phyloP scores from a whole-genome alignment of 495 filamentous ascomycete genomes.

The Aspergillus nanangensis region DNA sequence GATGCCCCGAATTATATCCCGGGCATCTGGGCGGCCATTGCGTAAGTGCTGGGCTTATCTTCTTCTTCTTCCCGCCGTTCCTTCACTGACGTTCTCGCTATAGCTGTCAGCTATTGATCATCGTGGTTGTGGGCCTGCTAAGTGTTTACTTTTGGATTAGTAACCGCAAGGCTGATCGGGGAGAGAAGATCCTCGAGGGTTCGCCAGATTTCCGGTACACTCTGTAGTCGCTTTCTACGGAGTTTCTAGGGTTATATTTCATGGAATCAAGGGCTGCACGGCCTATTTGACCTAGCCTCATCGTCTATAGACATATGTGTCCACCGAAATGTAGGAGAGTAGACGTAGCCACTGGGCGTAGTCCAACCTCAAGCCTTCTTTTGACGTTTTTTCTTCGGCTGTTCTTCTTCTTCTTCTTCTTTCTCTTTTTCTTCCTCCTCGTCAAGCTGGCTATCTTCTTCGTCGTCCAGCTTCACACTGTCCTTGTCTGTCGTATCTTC shows the following conservation, averaged over 20 bases:
- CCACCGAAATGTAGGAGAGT: not conserved
- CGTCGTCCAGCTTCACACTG: slow-evolving; percentile 12
- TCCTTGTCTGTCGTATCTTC: slow-evolving; percentile 14
- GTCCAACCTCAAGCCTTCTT: not conserved
- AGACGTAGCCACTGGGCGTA: not conserved
- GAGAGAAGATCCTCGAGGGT: not conserved
- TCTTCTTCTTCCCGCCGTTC: too few species aligned
- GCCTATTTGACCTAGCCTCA: too few species aligned
- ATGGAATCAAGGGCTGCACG: too few species aligned
- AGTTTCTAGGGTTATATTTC: too few species aligned
- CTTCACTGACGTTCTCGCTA: too few species aligned
- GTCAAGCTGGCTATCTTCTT: slow-evolving; percentile 10
- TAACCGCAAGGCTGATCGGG: not conserved
- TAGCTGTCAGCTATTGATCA: not conserved
- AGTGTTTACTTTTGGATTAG: not conserved
- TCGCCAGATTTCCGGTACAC: not conserved
- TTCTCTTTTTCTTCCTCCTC: not conserved
- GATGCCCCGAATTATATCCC: slow-evolving; percentile 55
- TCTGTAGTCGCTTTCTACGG: too few species aligned
- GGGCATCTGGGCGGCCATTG: slow-evolving; percentile 48
- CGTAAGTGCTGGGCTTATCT: slow-evolving; percentile 22
- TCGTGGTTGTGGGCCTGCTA: not conserved
- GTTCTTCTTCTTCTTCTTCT: not conserved
- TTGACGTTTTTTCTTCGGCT: not conserved
- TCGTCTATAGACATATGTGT: too few species aligned